These are phyloP conservation scores for Crotalaria pallida DNA, from an alignment of 306 rosid species.

Conservation along the genomic window DNA sequence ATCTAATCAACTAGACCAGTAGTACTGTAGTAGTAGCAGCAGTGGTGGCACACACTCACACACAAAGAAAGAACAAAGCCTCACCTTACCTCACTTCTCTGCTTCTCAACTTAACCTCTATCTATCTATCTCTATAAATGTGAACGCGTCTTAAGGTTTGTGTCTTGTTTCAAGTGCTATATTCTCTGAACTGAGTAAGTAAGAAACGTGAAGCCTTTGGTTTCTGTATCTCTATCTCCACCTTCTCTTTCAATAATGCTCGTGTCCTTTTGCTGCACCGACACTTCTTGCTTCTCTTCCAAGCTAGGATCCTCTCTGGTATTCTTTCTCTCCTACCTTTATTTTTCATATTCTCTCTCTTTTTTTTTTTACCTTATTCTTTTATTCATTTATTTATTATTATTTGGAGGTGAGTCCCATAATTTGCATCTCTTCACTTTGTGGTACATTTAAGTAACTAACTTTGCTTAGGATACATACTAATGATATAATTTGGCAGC, in stretches of 20 bases:
- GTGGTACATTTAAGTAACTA: not conserved
- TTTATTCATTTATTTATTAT: not conserved
- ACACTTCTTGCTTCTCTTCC: constrained; percentile 40
- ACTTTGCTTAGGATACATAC: not conserved
- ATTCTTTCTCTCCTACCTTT: not conserved
- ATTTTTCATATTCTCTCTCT: not conserved
- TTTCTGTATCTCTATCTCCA: constrained; percentile 31
- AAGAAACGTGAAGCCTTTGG: constrained; percentile 22
- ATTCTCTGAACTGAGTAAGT: constrained; percentile 23
- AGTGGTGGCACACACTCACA: constrained; percentile 16
- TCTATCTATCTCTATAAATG: not conserved
- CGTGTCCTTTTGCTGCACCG: constrained; percentile 43
- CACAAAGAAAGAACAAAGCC: not conserved
- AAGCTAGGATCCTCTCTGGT: constrained; percentile 26
- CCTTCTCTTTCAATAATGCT: constrained; percentile 10
- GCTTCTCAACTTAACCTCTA: not conserved
- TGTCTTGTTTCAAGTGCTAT: constrained; percentile 20
- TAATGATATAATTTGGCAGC: constrained; percentile 19
- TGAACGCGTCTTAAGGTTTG: constrained; percentile 20
- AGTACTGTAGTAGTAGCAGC: not conserved
- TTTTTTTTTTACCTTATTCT: not conserved
- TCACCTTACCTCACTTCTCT: not conserved
- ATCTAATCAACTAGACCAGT: too few species aligned
- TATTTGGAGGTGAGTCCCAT: not conserved
- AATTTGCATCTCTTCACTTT: not conserved